A percentile compares a stretch with the other conserved stretches of the same genome.
Evolutionary conservation across 2,329 filamentous ascomycete genomes (phyloP).

Genomic region (Penicillium paneum): DNA sequence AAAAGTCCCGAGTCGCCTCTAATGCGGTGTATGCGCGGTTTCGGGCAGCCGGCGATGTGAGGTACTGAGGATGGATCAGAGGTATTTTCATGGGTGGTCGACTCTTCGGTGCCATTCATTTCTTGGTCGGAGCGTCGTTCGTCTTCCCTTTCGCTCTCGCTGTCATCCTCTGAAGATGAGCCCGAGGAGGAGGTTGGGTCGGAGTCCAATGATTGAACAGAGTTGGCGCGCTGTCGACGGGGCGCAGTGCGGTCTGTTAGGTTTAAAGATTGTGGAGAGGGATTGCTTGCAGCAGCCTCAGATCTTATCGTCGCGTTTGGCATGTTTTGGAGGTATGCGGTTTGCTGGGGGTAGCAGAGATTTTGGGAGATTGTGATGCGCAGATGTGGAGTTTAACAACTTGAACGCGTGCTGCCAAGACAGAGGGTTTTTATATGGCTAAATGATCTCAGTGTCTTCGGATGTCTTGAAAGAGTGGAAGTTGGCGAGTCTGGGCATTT

Average conservation of each 20-base stretch:
- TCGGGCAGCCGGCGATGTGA: slow-evolving; percentile 29
- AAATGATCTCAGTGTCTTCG: not conserved
- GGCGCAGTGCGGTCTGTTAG: not conserved
- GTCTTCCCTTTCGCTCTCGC: slow-evolving; percentile 26
- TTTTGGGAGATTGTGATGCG: not conserved
- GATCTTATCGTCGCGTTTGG: not conserved
- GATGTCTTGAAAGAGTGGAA: not conserved
- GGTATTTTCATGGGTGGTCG: not conserved
- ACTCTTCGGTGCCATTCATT: slow-evolving; percentile 6
- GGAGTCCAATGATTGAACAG: slow-evolving; percentile 18
- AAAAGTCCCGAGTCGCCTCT: slow-evolving; percentile 31
- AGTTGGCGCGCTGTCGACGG: not conserved
- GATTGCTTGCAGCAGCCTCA: not conserved
- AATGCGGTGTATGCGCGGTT: slow-evolving; percentile 34
- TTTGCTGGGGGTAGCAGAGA: slow-evolving; percentile 1
- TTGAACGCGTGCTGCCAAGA: not conserved
- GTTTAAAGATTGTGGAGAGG: slow-evolving; percentile 1
- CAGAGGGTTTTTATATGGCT: not conserved
- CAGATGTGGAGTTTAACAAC: too few relatives aligned
- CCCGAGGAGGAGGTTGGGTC: slow-evolving; percentile 27
- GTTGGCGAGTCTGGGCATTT: slow-evolving; percentile 10
- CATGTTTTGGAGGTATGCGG: not conserved
- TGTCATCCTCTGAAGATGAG: slow-evolving; percentile 23
- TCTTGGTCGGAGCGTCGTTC: slow-evolving; percentile 15
- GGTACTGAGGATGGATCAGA: slow-evolving; percentile 21